Evolutionary conservation across 352 stramenopile species (phyloP).

Genomic region (Peronospora belbahrii): DNA sequence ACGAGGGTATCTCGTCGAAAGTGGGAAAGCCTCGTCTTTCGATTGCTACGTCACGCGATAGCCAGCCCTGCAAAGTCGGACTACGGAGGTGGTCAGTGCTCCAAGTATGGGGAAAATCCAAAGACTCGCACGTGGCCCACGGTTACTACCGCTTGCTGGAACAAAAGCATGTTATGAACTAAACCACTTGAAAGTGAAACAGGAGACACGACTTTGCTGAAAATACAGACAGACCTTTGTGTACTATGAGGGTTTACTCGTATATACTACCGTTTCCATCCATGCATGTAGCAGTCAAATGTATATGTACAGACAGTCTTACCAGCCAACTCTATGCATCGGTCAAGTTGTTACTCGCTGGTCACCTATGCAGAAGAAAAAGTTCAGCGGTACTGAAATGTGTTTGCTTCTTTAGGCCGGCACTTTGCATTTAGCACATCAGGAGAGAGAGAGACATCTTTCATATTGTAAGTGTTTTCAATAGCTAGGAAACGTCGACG

Average conservation of each 20-base stretch:
- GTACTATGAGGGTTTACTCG: too few relatives aligned
- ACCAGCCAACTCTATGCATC: slow-evolving; percentile 1
- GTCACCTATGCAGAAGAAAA: slow-evolving; percentile 12
- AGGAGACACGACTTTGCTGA: too few relatives aligned
- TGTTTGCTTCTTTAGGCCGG: not conserved
- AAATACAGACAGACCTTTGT: too few relatives aligned
- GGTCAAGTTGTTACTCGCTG: slow-evolving; percentile 1
- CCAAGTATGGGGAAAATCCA: not conserved
- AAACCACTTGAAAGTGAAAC: too few relatives aligned
- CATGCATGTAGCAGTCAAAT: not conserved
- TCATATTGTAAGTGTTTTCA: not conserved
- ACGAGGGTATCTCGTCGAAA: not conserved
- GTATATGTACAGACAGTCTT: not conserved
- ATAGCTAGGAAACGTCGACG: not conserved
- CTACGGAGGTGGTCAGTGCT: not conserved
- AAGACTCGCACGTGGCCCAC: not conserved
- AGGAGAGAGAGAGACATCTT: slow-evolving; percentile 1
- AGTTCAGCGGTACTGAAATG: slow-evolving; percentile 7
- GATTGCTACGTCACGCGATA: not conserved
- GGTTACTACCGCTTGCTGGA: not conserved
- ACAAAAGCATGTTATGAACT: too few relatives aligned
- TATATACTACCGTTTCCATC: not conserved
- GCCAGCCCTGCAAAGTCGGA: not conserved
- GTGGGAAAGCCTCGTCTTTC: not conserved
- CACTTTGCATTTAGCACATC: slow-evolving; percentile 2